phyloP scores from a whole-genome alignment of 768 basidiomycete species.

The Boletales sp. region DNA sequence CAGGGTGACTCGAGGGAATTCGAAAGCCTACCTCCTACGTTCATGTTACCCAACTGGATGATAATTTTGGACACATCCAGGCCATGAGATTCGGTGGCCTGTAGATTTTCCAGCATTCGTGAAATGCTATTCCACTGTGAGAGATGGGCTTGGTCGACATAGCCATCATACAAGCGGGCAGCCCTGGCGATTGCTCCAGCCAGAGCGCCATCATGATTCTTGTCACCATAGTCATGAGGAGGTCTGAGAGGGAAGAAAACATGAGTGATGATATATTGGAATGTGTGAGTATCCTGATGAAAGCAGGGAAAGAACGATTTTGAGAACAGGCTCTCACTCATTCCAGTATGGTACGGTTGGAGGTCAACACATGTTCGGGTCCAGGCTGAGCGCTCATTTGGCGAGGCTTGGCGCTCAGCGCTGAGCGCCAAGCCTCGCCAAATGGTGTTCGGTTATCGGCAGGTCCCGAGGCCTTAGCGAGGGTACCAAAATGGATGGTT shows the following conservation, averaged over 20 bases:
- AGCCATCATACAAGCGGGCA: conserved; percentile 12
- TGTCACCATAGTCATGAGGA: conserved; percentile 35
- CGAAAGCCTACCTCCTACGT: conserved; percentile 11
- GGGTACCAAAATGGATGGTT: too few relatives aligned
- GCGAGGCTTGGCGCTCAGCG: too few relatives aligned
- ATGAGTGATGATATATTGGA: conserved; percentile 37
- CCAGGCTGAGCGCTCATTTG: too few relatives aligned
- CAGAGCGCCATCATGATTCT: conserved; percentile 24
- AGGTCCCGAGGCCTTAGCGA: too few relatives aligned
- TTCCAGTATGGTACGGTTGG: too few relatives aligned
- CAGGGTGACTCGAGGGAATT: neutral
- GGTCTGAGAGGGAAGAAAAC: conserved; percentile 42
- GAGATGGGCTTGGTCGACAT: conserved; percentile 3
- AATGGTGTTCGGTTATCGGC: too few relatives aligned
- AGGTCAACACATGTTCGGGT: too few relatives aligned
- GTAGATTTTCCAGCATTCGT: conserved; percentile 30
- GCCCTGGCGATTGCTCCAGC: conserved; percentile 16
- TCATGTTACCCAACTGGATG: conserved; percentile 18
- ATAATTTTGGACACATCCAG: conserved; percentile 1
- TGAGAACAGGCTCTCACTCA: too few relatives aligned
- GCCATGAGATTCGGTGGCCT: neutral
- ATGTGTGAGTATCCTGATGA: neutral
- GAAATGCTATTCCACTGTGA: conserved; percentile 29
- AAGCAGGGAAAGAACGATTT: neutral
- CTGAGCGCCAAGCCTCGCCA: too few relatives aligned